These are phyloP conservation scores for Solanum sitiens DNA, from an alignment of 257 asterid genomes.

Conservation along the genomic window DNA sequence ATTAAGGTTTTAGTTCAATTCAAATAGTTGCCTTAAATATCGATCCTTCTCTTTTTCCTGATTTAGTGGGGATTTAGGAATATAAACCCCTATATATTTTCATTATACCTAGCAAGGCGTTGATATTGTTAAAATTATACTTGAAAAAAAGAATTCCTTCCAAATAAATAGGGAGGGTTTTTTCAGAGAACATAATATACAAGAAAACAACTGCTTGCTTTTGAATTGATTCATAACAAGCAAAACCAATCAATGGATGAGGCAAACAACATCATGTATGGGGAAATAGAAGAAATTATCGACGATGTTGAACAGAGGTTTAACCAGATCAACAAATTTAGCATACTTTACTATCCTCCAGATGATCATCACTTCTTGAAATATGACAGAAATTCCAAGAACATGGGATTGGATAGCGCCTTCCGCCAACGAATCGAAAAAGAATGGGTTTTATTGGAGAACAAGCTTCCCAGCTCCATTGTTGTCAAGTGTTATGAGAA, in stretches of 20 bases:
- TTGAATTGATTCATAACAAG: background rate
- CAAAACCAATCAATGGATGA: background rate
- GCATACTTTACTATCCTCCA: background rate
- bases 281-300: slow-evolving; percentile 23
- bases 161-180: background rate
- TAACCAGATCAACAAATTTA: slow-evolving; percentile 11
- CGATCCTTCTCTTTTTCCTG: background rate
- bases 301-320: slow-evolving; percentile 11
- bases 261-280: background rate
- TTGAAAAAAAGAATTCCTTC: background rate
- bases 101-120: background rate
- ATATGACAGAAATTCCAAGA: background rate
- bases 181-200: background rate
- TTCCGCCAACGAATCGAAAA: background rate
- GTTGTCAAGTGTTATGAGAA: slow-evolving; percentile 4
- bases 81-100: too few species aligned
- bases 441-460: background rate
- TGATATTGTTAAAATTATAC: background rate
- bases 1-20: background rate
- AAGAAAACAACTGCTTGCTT: background rate
- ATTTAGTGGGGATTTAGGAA: background rate
- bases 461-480: slow-evolving; percentile 8
- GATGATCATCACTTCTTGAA: slow-evolving; percentile 10
- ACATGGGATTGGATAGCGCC: background rate
- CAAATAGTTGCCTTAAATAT: background rate